Evolutionary conservation across 1,284 basidiomycete genomes (phyloP), one percentile per base, ranked within the genome.

Genomic region (Abortiporus biennis): DNA sequence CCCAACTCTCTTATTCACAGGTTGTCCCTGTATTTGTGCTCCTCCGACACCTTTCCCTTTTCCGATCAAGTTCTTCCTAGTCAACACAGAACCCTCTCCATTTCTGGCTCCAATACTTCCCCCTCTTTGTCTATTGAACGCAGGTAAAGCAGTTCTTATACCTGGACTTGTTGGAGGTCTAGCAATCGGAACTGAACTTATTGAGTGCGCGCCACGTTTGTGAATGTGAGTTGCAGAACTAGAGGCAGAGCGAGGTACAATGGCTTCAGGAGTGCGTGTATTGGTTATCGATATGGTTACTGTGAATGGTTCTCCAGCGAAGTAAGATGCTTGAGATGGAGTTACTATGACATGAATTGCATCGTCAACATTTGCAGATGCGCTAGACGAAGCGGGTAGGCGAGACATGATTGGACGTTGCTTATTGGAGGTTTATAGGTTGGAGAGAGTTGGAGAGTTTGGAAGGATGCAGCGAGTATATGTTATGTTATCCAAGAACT

Each of bases 221-320:
- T 86, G 84, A 0, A 67, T 59, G 34, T 61, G 63, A n/a, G 65
- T 55, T 23, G 55, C 45, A 42, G 58, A 44, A 25, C 61, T 53
- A 19, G 60, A 56, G 6, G 56, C 43, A 30, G 59, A 54, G n/a
- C 56, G 53, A 24, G 54, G 44, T n/a, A 42, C 40, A 17, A 40
- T 34, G 11, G 54, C 48, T 53, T 54, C 55, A 35, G 52, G 56
- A 17, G 76, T 69, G 15, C 76, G 77, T 4, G 81, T 86, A 61
- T 95, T 96, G 35, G 85, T 85, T 63, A 96, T 92, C 0, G 88
- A 85, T 56, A 97, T 82, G 3, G 78, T 84, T 13, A 90, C 89
- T 4, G 80, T 71, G 62, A 95, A 90, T 1, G 77, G 69, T 61
- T 97, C 93, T 47, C 93, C 93, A 1, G 93, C 92, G 61, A 94